phyloP scores from a whole-genome alignment of 768 basidiomycete genomes.

The Sarcodon sp. region DNA sequence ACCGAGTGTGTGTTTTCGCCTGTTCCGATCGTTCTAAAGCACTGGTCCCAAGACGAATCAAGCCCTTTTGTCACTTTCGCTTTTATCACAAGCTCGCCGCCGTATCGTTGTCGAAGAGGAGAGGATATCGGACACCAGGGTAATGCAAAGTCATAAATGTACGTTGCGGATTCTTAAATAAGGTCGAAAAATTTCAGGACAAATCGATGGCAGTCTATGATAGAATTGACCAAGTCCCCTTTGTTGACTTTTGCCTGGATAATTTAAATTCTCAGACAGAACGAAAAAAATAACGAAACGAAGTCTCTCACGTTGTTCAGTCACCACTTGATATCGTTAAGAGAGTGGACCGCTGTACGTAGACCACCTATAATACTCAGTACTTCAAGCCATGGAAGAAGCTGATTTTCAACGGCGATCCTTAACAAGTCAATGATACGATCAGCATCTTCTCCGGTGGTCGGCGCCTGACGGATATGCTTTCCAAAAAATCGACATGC shows the following conservation, averaged over 20 bases:
- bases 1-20: not conserved
- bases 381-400: constrained; percentile 13
- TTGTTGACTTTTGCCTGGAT: constrained; percentile 3
- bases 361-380: constrained; percentile 3
- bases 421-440: not conserved
- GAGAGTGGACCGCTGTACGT: not conserved
- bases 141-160: not conserved
- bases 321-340: not conserved
- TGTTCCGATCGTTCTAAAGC: not conserved
- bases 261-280: constrained; percentile 5
- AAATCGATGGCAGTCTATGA: not conserved
- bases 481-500: constrained; percentile 10
- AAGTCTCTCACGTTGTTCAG: not conserved
- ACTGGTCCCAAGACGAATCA: not conserved
- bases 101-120: not conserved
- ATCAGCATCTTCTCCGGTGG: not conserved
- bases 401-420: constrained; percentile 6
- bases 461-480: constrained; percentile 7
- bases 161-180: not conserved
- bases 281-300: constrained; percentile 2
- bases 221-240: not conserved
- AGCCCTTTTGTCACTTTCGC: not conserved
- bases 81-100: not conserved
- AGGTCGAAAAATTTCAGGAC: not conserved
- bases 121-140: not conserved